Conservation (phyloP, 2,329 filamentous ascomycete genomes). For the Orbilia quercus region DNA sequence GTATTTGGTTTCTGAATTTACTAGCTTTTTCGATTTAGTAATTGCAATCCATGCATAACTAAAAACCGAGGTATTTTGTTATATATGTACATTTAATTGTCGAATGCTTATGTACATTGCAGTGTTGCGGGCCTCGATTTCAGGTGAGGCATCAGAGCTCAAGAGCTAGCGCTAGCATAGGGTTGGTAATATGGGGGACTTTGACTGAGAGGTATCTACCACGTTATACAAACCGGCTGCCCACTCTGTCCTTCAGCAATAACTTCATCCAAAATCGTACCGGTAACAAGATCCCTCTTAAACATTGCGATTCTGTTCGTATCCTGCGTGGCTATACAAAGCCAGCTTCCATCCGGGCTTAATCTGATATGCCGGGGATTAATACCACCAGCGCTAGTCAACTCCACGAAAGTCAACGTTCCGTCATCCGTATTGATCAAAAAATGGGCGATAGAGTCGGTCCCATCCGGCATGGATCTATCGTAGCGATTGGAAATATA, state of each 20-base stretch:
- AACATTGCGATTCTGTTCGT: constrained; percentile 73
- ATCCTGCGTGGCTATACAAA: constrained; percentile 75
- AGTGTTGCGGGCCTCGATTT: no score
- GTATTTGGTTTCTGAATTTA: no score
- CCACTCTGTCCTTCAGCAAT: constrained; percentile 52
- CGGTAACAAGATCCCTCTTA: constrained; percentile 70
- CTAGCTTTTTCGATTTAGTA: no score
- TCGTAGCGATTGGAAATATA: constrained; percentile 77
- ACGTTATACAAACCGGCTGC: constrained; percentile 53
- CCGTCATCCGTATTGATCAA: constrained; percentile 69
- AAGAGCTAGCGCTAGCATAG: no score
- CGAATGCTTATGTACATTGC: no score
- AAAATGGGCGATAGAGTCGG: constrained; percentile 74
- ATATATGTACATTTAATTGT: no score
- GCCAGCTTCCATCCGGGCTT: constrained; percentile 72
- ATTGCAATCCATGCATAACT: no score
- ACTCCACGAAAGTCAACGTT: constrained; percentile 68
- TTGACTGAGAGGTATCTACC: constrained; percentile 25
- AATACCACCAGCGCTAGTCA: constrained; percentile 73
- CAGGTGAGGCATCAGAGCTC: no score
- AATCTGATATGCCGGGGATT: constrained; percentile 69
- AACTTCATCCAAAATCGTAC: constrained; percentile 61
- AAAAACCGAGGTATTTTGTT: no score
- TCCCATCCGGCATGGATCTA: constrained; percentile 65
- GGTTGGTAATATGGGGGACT: no score